phyloP scores from a whole-genome alignment of 2,329 filamentous ascomycete genomes.

The Fusarium nematophilum region DNA sequence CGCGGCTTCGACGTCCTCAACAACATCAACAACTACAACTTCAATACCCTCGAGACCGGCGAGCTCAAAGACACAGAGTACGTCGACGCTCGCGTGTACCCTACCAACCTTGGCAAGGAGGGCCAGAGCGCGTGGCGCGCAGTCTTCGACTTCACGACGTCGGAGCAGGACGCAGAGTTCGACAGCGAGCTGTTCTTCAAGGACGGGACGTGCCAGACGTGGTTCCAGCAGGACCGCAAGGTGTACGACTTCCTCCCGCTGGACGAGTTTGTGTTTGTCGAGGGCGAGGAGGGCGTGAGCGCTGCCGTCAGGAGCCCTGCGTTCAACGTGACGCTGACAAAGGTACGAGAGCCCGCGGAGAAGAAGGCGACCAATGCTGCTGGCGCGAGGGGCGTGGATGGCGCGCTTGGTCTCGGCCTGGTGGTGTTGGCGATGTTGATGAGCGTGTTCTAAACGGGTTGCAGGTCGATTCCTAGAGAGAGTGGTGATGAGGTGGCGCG shows the following conservation, averaged over 20 bases:
- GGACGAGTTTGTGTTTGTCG: conserved; percentile 46
- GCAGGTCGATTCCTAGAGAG: conserved; percentile 18
- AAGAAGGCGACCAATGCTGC: conserved; percentile 27
- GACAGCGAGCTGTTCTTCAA: conserved; percentile 44
- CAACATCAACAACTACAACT: conserved; percentile 47
- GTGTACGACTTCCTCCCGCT: conserved; percentile 48
- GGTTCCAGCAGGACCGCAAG: conserved; percentile 47
- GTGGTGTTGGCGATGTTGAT: conserved; percentile 13
- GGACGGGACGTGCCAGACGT: conserved; percentile 46
- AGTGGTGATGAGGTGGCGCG: neutral
- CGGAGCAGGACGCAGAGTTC: conserved; percentile 24
- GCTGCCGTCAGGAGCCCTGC: conserved; percentile 39
- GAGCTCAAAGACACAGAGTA: conserved; percentile 14
- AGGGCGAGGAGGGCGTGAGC: conserved; percentile 19
- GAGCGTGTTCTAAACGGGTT: conserved; percentile 36
- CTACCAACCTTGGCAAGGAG: conserved; percentile 40
- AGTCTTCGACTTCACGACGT: conserved; percentile 41
- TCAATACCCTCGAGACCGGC: conserved; percentile 24
- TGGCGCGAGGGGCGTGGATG: conserved; percentile 3
- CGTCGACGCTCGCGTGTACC: conserved; percentile 46
- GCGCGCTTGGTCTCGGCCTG: conserved; percentile 7
- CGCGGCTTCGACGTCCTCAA: conserved; percentile 54
- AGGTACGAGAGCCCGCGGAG: conserved; percentile 38
- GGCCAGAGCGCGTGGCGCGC: conserved; percentile 48
- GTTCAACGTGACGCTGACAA: conserved; percentile 44